phyloP scores from a whole-genome alignment of 2,329 filamentous ascomycete species.

The Sordariomycetes sp. region DNA sequence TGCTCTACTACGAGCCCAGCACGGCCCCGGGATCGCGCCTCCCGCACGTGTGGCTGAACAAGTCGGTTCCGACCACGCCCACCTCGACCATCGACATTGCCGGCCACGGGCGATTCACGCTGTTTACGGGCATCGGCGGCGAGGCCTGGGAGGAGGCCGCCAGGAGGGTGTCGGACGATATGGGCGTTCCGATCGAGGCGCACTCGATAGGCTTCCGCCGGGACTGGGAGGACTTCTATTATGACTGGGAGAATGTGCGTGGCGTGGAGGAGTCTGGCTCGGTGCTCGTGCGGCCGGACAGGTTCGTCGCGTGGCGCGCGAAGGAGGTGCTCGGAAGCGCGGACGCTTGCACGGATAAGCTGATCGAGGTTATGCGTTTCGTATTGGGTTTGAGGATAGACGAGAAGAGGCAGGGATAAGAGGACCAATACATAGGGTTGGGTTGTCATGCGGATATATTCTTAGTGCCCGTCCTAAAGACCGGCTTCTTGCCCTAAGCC shows the following conservation, averaged over 20 bases:
- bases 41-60: slow-evolving; percentile 54
- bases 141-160: slow-evolving; percentile 41
- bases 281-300: slow-evolving; percentile 47
- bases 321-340: not conserved
- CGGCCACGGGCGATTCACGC: slow-evolving; percentile 39
- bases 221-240: slow-evolving; percentile 53
- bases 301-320: slow-evolving; percentile 43
- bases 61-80: slow-evolving; percentile 26
- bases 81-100: slow-evolving; percentile 50
- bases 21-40: slow-evolving; percentile 50
- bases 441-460: too few relatives aligned
- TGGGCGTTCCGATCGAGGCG: slow-evolving; percentile 34
- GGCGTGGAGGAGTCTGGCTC: slow-evolving; percentile 47
- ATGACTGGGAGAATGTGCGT: slow-evolving; percentile 42
- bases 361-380: slow-evolving; percentile 4
- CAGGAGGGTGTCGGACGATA: slow-evolving; percentile 17
- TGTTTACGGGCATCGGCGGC: slow-evolving; percentile 46
- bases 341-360: slow-evolving; percentile 4
- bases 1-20: slow-evolving; percentile 29
- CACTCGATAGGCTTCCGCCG: slow-evolving; percentile 45
- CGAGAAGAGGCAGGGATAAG: not conserved
- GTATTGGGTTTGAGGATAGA: not conserved
- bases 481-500: not conserved
- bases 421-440: too few relatives aligned
- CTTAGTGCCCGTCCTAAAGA: not conserved